Evolutionary conservation across 768 basidiomycete species (phyloP), one percentile per base, ranked within the genome.

Genomic region (Chalciporus pseudorubinellus): DNA sequence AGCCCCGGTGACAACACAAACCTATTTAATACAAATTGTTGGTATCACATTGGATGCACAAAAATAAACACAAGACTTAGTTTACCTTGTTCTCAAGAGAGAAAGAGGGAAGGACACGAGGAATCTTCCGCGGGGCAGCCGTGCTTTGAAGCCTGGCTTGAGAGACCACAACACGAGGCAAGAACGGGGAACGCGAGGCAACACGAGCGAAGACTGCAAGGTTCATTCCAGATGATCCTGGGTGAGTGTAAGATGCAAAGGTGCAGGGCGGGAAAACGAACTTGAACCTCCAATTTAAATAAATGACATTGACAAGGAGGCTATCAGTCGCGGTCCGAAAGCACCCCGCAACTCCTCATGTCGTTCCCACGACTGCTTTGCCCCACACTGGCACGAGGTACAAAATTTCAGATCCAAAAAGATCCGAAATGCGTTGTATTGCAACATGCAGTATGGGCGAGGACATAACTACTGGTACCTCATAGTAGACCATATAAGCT

Each of bases 1-100:
- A 48, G 86, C 95, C 41, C 95, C 95, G 34, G 95, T 98, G 45
- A 98, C 85, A 60, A 95, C 74, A 72, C 91, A 92, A 48, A 93
- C 92, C 85, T 95, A 63, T 7, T 18, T 22, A 44, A 11, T 20
- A 44, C 18, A 31, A 54, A 50, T 24, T 7, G 14, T 45, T 31
- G 46, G 44, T 18, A 28, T 39, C 14, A 50, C 19, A 24, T 31
- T 29, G 13, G n/a, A 20, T 33, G 13, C 51, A 24, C 31, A 44
- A 13, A 5, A 36, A 24, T n/a, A 6, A 20, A 18, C n/a, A n/a
- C n/a, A n/a, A n/a, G n/a, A 11, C 7, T 7, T 18, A 2, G 39
- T 69, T 57, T 45, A 85, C 90, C 78, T 89, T 92, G 63, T 78
- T 79, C 65, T 82, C 75, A 75, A 95, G 79, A 10, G 91, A 92